Conservation (phyloP, 2,329 filamentous ascomycete genomes). For the Aaosphaeria pasadenensis region DNA sequence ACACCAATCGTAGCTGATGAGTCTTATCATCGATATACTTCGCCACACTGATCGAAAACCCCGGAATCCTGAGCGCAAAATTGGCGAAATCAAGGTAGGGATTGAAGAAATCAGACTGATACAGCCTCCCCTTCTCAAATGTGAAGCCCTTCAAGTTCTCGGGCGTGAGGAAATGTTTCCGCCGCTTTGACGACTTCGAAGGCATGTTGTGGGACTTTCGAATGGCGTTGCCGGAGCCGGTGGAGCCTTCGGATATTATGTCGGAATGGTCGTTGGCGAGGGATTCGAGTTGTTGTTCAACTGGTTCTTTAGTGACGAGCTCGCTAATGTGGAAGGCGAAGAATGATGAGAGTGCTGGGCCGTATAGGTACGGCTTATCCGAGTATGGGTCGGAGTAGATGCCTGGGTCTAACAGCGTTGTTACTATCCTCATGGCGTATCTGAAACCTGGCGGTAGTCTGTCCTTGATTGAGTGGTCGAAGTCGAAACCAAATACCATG, state of each 20-base stretch:
- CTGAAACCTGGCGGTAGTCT: slow-evolving; percentile 36
- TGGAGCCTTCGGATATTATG: slow-evolving; percentile 40
- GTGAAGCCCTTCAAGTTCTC: slow-evolving; percentile 35
- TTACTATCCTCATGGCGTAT: slow-evolving; percentile 36
- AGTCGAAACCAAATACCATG: slow-evolving; percentile 35
- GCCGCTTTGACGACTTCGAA: slow-evolving; percentile 39
- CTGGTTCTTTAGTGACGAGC: slow-evolving; percentile 9
- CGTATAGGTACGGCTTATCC: slow-evolving; percentile 37
- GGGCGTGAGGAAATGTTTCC: slow-evolving; percentile 42
- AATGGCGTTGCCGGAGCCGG: slow-evolving; percentile 34
- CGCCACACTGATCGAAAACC: slow-evolving; percentile 44
- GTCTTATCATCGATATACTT: slow-evolving; percentile 49
- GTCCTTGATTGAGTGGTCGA: slow-evolving; percentile 34
- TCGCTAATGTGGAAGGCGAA: slow-evolving; percentile 33
- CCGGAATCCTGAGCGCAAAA: slow-evolving; percentile 44
- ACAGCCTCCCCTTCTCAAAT: slow-evolving; percentile 44
- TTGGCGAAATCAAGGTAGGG: slow-evolving; percentile 49
- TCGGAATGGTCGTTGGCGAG: slow-evolving; percentile 19
- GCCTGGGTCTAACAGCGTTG: slow-evolving; percentile 33
- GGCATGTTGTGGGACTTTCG: slow-evolving; percentile 34
- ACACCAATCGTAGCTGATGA: slow-evolving; percentile 45
- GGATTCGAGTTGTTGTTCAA: slow-evolving; percentile 20
- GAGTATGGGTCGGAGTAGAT: slow-evolving; percentile 36
- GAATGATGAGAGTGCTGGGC: slow-evolving; percentile 32
- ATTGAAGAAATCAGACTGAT: slow-evolving; percentile 49